phyloP scores from a whole-genome alignment of 768 basidiomycete species.

The Amanita pseudoporphyria region DNA sequence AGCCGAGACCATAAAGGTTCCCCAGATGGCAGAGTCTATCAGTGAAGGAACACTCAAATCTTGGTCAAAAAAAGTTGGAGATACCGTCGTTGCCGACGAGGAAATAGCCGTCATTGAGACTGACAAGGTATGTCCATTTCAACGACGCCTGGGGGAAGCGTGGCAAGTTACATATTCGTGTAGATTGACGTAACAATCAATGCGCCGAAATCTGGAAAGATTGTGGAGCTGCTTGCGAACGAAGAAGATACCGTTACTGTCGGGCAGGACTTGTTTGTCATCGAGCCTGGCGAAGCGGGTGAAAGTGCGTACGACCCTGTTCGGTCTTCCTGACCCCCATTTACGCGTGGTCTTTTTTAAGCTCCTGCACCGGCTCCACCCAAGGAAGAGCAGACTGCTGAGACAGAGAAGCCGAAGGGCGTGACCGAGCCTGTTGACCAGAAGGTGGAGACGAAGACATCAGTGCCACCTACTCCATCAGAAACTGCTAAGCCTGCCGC shows the following conservation, averaged over 20 bases:
- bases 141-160: not conserved
- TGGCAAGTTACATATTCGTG: constrained; percentile 5
- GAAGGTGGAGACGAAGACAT: constrained; percentile 34
- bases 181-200: constrained; percentile 98
- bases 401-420: constrained; percentile 26
- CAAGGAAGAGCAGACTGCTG: constrained; percentile 16
- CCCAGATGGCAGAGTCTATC: constrained; percentile 98
- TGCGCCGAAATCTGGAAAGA: constrained; percentile 79
- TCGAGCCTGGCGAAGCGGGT: constrained; percentile 71
- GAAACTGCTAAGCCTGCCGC: constrained; percentile 15
- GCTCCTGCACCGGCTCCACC: constrained; percentile 23
- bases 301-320: constrained; percentile 27
- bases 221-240: constrained; percentile 74
- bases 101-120: constrained; percentile 98
- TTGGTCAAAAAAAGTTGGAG: constrained; percentile 91
- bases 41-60: constrained; percentile 94
- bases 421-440: constrained; percentile 35
- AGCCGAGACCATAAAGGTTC: constrained; percentile 90
- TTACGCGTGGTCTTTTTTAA: constrained; percentile 3
- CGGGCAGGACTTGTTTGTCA: constrained; percentile 87
- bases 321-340: not conserved
- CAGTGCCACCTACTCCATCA: constrained; percentile 35
- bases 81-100: constrained; percentile 84
- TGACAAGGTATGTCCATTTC: constrained; percentile 66
- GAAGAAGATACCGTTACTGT: constrained; percentile 95